Conservation (phyloP, 2,329 filamentous ascomycete species). For the Diaporthe amygdali region DNA sequence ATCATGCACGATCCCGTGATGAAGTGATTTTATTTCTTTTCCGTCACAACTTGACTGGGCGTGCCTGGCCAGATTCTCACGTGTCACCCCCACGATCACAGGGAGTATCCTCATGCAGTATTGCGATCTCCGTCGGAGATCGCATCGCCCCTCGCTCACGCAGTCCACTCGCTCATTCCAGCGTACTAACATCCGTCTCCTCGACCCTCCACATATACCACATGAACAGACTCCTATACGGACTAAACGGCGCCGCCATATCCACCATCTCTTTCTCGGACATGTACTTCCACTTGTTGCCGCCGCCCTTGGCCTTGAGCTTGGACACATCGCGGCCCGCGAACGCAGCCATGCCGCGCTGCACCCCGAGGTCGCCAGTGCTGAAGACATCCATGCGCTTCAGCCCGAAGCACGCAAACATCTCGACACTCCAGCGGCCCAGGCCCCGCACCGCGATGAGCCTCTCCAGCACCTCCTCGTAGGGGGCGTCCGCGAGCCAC, state of each 20-base stretch:
- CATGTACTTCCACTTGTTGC: constrained; percentile 95
- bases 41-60: background rate
- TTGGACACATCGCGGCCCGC: constrained; percentile 82
- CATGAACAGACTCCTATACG: constrained; percentile 94
- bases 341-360: constrained; percentile 91
- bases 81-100: background rate
- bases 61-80: background rate
- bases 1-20: background rate
- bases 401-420: constrained; percentile 96
- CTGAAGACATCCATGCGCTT: constrained; percentile 95
- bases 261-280: constrained; percentile 89
- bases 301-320: constrained; percentile 78
- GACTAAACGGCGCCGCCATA: constrained; percentile 77
- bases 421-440: constrained; percentile 91
- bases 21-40: background rate
- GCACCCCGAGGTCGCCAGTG: constrained; percentile 89
- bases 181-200: constrained; percentile 73
- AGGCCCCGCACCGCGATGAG: constrained; percentile 86
- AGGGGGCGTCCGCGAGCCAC: constrained; percentile 78
- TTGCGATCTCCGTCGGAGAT: background rate
- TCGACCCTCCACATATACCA: constrained; percentile 97
- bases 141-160: background rate
- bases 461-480: constrained; percentile 84
- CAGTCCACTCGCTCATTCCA: constrained; percentile 46
- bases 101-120: background rate